Evolutionary conservation across 768 basidiomycete species (phyloP).

Genomic region (Serendipita sp.): DNA sequence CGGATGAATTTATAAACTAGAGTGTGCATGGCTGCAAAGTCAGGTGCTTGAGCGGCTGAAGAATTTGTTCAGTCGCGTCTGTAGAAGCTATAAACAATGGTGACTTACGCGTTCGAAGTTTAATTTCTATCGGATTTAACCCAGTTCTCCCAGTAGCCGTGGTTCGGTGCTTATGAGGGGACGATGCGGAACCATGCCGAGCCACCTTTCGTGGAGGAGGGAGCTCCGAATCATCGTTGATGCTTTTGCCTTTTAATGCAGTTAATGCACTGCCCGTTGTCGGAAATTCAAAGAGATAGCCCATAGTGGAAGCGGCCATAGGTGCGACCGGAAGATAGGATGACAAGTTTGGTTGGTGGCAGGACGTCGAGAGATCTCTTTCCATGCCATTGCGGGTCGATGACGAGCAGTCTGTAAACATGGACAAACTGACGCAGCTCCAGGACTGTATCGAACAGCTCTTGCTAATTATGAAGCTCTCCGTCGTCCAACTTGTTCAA

Average conservation of each 20-base stretch:
- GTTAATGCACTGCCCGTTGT: background rate
- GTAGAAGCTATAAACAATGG: background rate
- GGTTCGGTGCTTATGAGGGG: background rate
- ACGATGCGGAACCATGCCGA: background rate
- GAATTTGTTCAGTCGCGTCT: background rate
- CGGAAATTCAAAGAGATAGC: background rate
- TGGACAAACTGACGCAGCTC: constrained; percentile 92
- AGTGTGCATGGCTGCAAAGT: background rate
- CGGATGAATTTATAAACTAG: background rate
- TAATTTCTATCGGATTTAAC: background rate
- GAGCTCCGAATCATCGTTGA: background rate
- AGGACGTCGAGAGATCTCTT: background rate
- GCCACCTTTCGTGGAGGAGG: background rate
- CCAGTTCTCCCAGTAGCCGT: background rate
- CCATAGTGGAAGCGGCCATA: background rate
- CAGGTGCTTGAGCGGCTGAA: background rate
- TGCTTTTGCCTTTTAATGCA: background rate
- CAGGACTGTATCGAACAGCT: constrained; percentile 90
- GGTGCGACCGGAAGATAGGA: background rate
- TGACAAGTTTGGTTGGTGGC: background rate
- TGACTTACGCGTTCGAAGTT: background rate
- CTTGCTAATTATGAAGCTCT: constrained; percentile 75
- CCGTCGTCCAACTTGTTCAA: constrained; percentile 61
- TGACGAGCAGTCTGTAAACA: constrained; percentile 25
- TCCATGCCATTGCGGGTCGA: background rate